These are phyloP conservation scores for Trypanosomatidae sp. DNA, from an alignment of 208 protist genomes.

Conservation along the genomic window DNA sequence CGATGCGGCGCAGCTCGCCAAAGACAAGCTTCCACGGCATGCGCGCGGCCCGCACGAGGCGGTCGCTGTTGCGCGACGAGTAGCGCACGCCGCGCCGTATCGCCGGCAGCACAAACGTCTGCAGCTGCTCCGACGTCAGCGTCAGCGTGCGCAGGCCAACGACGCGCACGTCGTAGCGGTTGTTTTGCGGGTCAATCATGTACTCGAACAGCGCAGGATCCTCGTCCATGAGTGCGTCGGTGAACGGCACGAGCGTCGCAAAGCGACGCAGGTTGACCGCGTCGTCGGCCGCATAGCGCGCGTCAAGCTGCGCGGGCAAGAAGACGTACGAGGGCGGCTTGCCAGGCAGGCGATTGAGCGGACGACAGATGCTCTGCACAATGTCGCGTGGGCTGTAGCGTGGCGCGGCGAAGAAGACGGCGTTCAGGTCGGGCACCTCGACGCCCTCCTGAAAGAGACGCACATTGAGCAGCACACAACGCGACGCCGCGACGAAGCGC, in stretches of 20 bases:
- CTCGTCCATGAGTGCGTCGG: constrained; percentile 74
- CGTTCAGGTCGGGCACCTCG: constrained; percentile 63
- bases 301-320: constrained; percentile 50
- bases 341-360: constrained; percentile 36
- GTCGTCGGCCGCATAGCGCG: constrained; percentile 16
- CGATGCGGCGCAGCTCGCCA: constrained; percentile 48
- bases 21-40: constrained; percentile 60
- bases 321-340: constrained; percentile 58
- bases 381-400: constrained; percentile 73
- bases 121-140: constrained; percentile 36
- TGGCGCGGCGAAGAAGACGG: constrained; percentile 63
- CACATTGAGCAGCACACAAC: constrained; percentile 53
- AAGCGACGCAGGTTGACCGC: constrained; percentile 62
- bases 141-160: constrained; percentile 47
- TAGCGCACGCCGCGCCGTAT: constrained; percentile 65
- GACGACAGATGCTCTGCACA: constrained; percentile 71
- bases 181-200: constrained; percentile 65
- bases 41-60: constrained; percentile 37
- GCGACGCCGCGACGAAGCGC: constrained; percentile 17
- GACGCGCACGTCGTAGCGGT: constrained; percentile 55
- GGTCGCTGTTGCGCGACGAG: constrained; percentile 35
- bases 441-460: constrained; percentile 70
- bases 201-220: constrained; percentile 67
- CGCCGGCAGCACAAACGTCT: constrained; percentile 46
- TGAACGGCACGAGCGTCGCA: constrained; percentile 62